A percentile compares a stretch with the other conserved stretches of the same genome.
phyloP scores from a whole-genome alignment of 2,329 filamentous ascomycete genomes.

The Colletotrichum costaricense region DNA sequence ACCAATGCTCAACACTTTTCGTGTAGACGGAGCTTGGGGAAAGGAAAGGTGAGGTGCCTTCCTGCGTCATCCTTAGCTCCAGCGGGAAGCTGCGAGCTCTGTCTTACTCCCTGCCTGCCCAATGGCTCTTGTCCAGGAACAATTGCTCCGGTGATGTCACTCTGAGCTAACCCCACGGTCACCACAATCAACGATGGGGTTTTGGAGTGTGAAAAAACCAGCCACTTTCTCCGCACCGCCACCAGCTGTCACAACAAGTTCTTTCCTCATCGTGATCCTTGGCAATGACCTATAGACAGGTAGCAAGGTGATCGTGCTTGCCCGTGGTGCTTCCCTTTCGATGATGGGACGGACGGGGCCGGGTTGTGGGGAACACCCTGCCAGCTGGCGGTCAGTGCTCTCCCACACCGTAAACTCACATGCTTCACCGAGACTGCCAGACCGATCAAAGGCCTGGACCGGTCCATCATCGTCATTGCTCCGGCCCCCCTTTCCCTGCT shows the following conservation, averaged over 20 bases:
- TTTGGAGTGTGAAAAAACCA: background rate
- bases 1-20: background rate
- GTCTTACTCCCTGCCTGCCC: background rate
- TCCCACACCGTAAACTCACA: background rate
- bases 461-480: slow-evolving; percentile 25
- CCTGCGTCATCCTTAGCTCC: background rate
- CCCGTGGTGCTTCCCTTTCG: background rate
- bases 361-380: slow-evolving; percentile 9
- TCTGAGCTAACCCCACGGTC: slow-evolving; percentile 18
- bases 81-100: slow-evolving; percentile 7
- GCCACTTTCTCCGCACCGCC: slow-evolving; percentile 30
- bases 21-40: background rate
- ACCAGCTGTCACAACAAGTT: background rate
- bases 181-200: background rate
- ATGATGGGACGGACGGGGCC: slow-evolving; percentile 20
- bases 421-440: slow-evolving; percentile 12
- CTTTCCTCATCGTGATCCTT: slow-evolving; percentile 7
- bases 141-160: slow-evolving; percentile 40
- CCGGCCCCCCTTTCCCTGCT: background rate
- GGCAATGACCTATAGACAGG: background rate
- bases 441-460: slow-evolving; percentile 15
- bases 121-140: slow-evolving; percentile 24
- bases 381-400: slow-evolving; percentile 23
- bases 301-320: background rate
- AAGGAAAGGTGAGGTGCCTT: background rate